Evolutionary conservation across 1,139 yeast species (phyloP), one percentile per base, ranked within the genome.

Genomic region (Hanseniaspora sp.): DNA sequence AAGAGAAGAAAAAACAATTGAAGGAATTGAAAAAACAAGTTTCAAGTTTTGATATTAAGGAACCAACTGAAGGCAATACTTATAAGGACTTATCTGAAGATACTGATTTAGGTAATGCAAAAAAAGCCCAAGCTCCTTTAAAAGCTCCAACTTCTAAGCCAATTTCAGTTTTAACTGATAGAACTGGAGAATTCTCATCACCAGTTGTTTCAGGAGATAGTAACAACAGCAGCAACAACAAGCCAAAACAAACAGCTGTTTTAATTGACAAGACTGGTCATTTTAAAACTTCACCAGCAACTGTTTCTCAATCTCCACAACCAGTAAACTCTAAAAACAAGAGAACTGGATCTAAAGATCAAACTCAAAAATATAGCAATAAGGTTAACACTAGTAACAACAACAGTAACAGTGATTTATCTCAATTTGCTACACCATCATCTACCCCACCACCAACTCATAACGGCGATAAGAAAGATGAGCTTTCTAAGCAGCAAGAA

Each of bases 251-350:
- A 23, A 15, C 48, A 13, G 37, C 44, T 29, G 44, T 28, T 23
- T 38, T 48, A 11, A n/a, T 48, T 13, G 53, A 48, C 23, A 48
- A 48, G 18, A 48, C 47, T 12, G 38, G 34, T 8, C 37, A 31
- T n/a, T 35, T 48, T 13, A 42, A 15, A 13, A 12, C 53, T 11
- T 7, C 42, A 17, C 7, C 30, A 8, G 31, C 37, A 15, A 48
- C 30, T 28, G n/a, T 18, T n/a, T 17, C 37, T 15, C 13, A 13
- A 28, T 47, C 52, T 7, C 40, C 43, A 31, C 44, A 17, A 31
- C 52, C 38, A 12, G 12, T 9, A 31, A 39, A 18, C 15, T 31
- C 31, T n/a, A 48, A 48, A 38, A 44, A 38, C 9, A 44, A 43
- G 28, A 33, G 17, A 38, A 31, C 38, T 6, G n/a, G 15, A 18